A percentile compares a stretch with the other conserved stretches of the same genome.
These are phyloP conservation scores for Yamadazyma songkhlaensis DNA, from an alignment of 1,139 yeast genomes.

Conservation along the genomic window DNA sequence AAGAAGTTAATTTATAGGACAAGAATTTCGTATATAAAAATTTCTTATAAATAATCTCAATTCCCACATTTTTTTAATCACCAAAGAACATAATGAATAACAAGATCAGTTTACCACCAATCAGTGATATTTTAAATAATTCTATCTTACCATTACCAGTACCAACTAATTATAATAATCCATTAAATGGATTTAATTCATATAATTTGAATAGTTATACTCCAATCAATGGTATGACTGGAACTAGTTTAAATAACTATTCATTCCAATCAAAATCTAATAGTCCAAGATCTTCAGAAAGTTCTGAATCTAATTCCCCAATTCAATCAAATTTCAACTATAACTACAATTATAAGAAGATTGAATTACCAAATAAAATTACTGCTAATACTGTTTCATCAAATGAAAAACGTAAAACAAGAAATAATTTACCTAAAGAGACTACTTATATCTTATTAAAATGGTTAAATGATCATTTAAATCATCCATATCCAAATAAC, in stretches of 20 bases:
- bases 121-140: conserved; percentile 28
- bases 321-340: neutral
- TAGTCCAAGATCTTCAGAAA: conserved; percentile 1
- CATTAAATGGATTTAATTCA: conserved; percentile 2
- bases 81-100: conserved; percentile 10
- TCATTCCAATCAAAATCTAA: neutral
- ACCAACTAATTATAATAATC: neutral
- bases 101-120: conserved; percentile 36
- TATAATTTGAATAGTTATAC: neutral
- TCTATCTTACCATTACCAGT: conserved; percentile 3
- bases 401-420: conserved; percentile 41
- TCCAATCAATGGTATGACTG: neutral
- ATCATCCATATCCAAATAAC: conserved; percentile 93
- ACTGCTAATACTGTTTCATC: conserved; percentile 5
- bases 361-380: conserved; percentile 7
- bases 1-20: neutral
- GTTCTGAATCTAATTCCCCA: conserved; percentile 1
- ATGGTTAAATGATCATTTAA: conserved; percentile 83
- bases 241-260: neutral
- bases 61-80: neutral
- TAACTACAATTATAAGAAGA: conserved; percentile 1
- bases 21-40: neutral
- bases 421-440: conserved; percentile 84
- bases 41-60: conserved; percentile 1
- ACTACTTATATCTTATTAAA: conserved; percentile 77